Percentiles rank a stretch among this genome's conserved stretches.
phyloP scores from a whole-genome alignment of 495 filamentous ascomycete species.

The Hypomontagnella submonticulosa region DNA sequence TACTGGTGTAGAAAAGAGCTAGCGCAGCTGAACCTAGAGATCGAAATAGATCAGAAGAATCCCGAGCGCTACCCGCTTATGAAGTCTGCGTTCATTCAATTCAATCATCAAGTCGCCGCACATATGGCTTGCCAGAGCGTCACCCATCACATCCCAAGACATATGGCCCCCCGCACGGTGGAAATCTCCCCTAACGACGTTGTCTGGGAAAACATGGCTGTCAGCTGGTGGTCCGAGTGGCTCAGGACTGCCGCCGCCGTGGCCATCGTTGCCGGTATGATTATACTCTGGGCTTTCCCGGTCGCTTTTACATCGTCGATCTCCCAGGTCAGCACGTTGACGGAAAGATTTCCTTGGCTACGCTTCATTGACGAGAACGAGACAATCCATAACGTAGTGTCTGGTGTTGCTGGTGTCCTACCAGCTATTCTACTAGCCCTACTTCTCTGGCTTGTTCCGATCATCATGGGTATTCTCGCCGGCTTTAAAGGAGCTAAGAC shows the following conservation, averaged over 20 bases:
- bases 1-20: slow-evolving; percentile 90
- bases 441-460: slow-evolving; percentile 81
- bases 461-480: slow-evolving; percentile 76
- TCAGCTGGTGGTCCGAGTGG: slow-evolving; percentile 95
- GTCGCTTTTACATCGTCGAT: slow-evolving; percentile 88
- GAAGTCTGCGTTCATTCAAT: slow-evolving; percentile 98
- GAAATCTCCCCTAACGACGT: slow-evolving; percentile 96
- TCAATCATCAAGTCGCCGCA: slow-evolving; percentile 96
- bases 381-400: slow-evolving; percentile 69
- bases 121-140: slow-evolving; percentile 98
- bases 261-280: slow-evolving; percentile 75
- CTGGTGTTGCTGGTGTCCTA: slow-evolving; percentile 85
- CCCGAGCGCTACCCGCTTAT: slow-evolving; percentile 91
- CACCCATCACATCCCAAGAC: slow-evolving; percentile 89
- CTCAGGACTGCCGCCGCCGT: slow-evolving; percentile 75
- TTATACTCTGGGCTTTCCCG: slow-evolving; percentile 90
- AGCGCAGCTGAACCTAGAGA: slow-evolving; percentile 90
- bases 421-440: slow-evolving; percentile 82
- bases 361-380: slow-evolving; percentile 70
- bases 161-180: slow-evolving; percentile 92
- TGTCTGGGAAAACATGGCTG: slow-evolving; percentile 97
- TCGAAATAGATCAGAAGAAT: slow-evolving; percentile 88
- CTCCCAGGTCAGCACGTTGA: slow-evolving; percentile 77
- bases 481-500: slow-evolving; percentile 83
- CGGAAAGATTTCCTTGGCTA: slow-evolving; percentile 72